phyloP scores from a whole-genome alignment of 2,329 filamentous ascomycete genomes.

The Periconia sp. region DNA sequence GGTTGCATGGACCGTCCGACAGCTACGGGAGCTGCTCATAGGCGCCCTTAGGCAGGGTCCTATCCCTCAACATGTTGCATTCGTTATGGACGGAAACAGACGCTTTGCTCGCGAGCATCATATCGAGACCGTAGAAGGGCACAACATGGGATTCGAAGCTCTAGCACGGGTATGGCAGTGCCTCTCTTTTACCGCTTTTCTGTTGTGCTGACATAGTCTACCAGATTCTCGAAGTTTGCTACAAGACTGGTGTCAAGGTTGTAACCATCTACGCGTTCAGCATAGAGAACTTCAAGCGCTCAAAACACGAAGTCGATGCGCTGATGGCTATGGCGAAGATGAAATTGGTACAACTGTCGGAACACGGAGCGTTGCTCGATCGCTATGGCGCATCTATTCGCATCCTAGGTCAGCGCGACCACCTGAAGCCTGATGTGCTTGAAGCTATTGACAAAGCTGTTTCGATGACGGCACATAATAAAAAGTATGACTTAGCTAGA shows the following conservation, averaged over 20 bases:
- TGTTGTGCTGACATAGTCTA: slow-evolving; percentile 39
- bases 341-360: slow-evolving; percentile 87
- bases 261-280: slow-evolving; percentile 99
- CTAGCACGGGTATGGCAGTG: slow-evolving; percentile 77
- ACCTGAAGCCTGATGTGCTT: slow-evolving; percentile 86
- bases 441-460: slow-evolving; percentile 87
- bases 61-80: slow-evolving; percentile 94
- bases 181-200: not conserved
- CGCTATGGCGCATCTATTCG: slow-evolving; percentile 88
- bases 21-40: slow-evolving; percentile 83
- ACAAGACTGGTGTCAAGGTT: slow-evolving; percentile 94
- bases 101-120: slow-evolving; percentile 88
- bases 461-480: slow-evolving; percentile 85
- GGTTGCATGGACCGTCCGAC: slow-evolving; percentile 83
- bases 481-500: slow-evolving; percentile 61
- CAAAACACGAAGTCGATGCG: slow-evolving; percentile 94
- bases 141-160: slow-evolving; percentile 94
- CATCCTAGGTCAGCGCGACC: slow-evolving; percentile 80
- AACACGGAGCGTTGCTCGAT: slow-evolving; percentile 92
- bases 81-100: slow-evolving; percentile 98
- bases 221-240: slow-evolving; percentile 92
- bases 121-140: slow-evolving; percentile 95
- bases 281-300: slow-evolving; percentile 98
- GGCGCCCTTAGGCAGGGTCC: slow-evolving; percentile 88
- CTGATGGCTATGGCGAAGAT: slow-evolving; percentile 98